Base-by-base conservation (phyloP, 306 rosid species). In the Hylodesmum podocarpum region DNA sequence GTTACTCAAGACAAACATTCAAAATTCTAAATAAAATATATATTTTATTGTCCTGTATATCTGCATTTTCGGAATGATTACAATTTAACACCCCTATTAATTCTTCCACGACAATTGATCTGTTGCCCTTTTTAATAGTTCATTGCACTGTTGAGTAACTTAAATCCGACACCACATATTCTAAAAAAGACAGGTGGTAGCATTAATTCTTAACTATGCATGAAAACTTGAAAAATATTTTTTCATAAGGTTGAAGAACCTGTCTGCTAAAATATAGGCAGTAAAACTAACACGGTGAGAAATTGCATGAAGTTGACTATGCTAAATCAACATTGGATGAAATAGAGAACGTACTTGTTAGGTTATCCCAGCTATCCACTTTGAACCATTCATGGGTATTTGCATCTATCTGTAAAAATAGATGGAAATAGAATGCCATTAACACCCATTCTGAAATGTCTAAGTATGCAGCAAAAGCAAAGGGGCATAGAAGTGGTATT, bases 301-400 rank as follows among this genome's bases (percentile, higher is more conserved):
- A 68, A 47, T 6, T 59, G 24, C 80, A 77, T 72, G 11, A 59
- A 72, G 41, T 55, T 25, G 50, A 66, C 51, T 25, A 43, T 59
- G 31, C 55, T 34, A 34, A 63, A 63, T 31, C 31, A 44, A 57
- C 54, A 54, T 14, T 8, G 46, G 54, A 53, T 70, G 57, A 61
- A 46, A 39, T 44, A 33, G 59, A 83, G 78, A 22, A 57, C 90
- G 8, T 89, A 95, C 98, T 85, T 64, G 85, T 73, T 22, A 96
- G 80, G 83, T 81, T 89, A 78, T 91, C 91, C 93, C 98, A 96
- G 82, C 43, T 79, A 87, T 73, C 72, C 77, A 95, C 98, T 86
- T 91, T 92, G 86, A 88, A 83, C 98, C 97, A 89, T 69, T 80
- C 84, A 69, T 63, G 67, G 58, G 77, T 66, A 70, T 78, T 68